Base-by-base conservation (phyloP, 495 filamentous ascomycete genomes). In the Aspergillus mulundensis region DNA sequence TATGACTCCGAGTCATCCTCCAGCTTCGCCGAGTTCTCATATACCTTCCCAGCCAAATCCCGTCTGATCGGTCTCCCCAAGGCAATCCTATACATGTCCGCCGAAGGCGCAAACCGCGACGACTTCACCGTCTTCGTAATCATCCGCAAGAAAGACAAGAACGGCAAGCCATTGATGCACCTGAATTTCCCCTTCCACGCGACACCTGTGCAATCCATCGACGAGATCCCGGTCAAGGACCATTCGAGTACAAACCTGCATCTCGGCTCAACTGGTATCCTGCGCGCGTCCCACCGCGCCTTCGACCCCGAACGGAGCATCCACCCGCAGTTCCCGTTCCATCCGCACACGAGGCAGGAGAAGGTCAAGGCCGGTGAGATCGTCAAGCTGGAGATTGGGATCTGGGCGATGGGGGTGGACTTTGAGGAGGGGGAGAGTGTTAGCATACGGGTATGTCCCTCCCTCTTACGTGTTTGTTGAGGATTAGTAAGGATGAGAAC, bases 61-160 rank as follows among this genome's bases (percentile, higher is more conserved):
- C 58, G 63, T 5, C 47, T 78, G 12, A 68, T 70, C 19, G 68
- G 71, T n/a, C 44, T 70, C 11, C 60, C 71, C 20, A 72, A 74
- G 50, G 68, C 66, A 2, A 54, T 68, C 8, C 58, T 78, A 1
- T 75, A 69, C 54, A 70, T 78, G 66, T 75, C 69, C n/a, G 70
- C 65, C 40, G 46, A 68, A 0, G 63, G 65, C 43, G 46, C 67
- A 0, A 61, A 70, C 14, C 53, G 58, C 2, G 67, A 78, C 41
- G 75, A 79, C 43, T 67, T 77, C 44, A 64, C 66, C 21, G 68
- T 75, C 1, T 74, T 70, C 48, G 62, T 77, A 6, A 60, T 66
- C 10, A 40, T 77, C 0, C 71, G 71, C 0, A 79, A 79, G 61
- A 55, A 60, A 5, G 68, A 70, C 46, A 63, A 60, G 21, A 53